Evolutionary conservation across 345 rosid genomes (phyloP), one percentile per base, ranked within the genome.

Genomic region (Jatropha curcas): DNA sequence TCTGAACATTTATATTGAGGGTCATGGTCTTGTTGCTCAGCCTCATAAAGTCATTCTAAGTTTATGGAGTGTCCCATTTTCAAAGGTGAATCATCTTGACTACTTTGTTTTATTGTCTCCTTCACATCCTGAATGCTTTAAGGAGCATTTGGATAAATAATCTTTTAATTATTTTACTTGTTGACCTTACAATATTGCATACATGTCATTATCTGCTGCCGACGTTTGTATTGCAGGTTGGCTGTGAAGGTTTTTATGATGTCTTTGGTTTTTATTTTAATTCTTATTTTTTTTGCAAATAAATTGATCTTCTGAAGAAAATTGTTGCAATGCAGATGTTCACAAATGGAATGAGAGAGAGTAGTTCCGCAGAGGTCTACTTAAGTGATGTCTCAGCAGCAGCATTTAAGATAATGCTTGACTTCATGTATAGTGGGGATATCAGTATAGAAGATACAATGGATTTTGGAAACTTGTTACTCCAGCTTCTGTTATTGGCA

Each of bases 281-380:
- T 17, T 41, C 61, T 7, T 41, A 7, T 48, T 13, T 13, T 16
- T 48, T 48, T 45, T 48, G 7, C 55, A 55, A 34, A 65, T 63
- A 37, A 56, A 7, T 37, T 57, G 65, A 70, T 37, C 55, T 30
- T 53, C 69, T 71, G 33, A 82, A 30, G 58, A 52, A 34, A 77
- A 57, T 60, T 31, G 16, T 62, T 66, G 17, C 46, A 51, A 46
- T 75, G 64, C 90, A 95, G 99, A 95, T 95, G 99, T 91, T 95
- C 81, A 95, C 99, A 53, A 95, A 95, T 79, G 98, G 99, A 75
- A 95, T 95, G 99, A 81, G 88, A 33, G 99, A 93, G 87, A 93
- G 92, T 83, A 83, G 66, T 57, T 88, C 94, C 13, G 70, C 90
- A 4, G 89, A 83, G 65, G 81, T 93, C 75, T 83, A 72, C 77